Base-by-base conservation (phyloP, 495 filamentous ascomycete species). In the Cryomyces antarcticus region DNA sequence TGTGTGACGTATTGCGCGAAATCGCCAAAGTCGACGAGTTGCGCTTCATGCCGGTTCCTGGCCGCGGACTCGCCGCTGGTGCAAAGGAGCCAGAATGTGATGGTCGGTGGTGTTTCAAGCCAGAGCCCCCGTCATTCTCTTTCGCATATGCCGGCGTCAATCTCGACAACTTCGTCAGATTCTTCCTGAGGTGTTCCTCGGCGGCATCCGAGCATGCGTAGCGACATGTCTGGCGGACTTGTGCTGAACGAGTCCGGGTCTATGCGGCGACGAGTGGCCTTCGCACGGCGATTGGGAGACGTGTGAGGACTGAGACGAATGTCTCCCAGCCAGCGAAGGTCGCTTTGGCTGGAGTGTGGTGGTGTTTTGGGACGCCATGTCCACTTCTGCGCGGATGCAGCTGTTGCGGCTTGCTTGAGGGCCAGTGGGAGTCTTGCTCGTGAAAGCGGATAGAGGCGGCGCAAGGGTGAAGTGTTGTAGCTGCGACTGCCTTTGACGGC, bases 11-110 rank as follows among this genome's bases (percentile, higher is more conserved):
- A 30, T 39, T 38, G 24, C 29, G 35, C 40, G 49, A 42, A 30
- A 58, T 49, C 30, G 38, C 53, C 37, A 47, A 41, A n/a, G 56
- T 45, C 36, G 56, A 58, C n/a, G 53, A 51, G 51, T 58, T 56
- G 45, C 56, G 56, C 43, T 56, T 56, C 9, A 46, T 37, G 43
- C 52, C 45, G 43, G 1, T 7, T 28, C 46, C 44, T 29, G 46
- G 53, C 30, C 53, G 51, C 13, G 53, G 53, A 37, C 49, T 58
- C 17, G 52, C 41, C 0, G 46, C 46, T 3, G 55, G 51, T 29
- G 39, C 46, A 5, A 46, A 48, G 41, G 48, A 51, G 33, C 53
- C 52, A 34, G 55, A 56, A 35, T 34, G 42, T 7, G 48, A 46
- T 42, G 50, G 52, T 17, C 46, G 46, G 45, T 58, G 55, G 41